These are phyloP conservation scores for Filobasidium floriforme DNA, from an alignment of 768 basidiomycete species.

Conservation along the genomic window DNA sequence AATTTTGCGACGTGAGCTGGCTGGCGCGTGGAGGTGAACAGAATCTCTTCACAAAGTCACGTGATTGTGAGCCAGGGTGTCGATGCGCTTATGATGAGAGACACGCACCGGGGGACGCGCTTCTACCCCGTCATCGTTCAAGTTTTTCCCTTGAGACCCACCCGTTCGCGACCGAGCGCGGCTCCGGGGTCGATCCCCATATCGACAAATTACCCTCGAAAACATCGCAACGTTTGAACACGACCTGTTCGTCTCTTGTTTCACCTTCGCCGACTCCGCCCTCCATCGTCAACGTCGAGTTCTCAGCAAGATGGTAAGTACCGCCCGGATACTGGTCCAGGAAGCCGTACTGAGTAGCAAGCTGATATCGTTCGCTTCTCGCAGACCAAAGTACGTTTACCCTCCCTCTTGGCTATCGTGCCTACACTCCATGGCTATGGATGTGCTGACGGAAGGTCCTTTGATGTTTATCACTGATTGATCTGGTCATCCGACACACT, in stretches of 20 bases:
- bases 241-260: background rate
- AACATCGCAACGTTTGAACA: background rate
- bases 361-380: background rate
- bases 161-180: too few species aligned
- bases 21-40: too few species aligned
- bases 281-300: background rate
- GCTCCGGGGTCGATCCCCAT: too few species aligned
- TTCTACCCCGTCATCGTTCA: background rate
- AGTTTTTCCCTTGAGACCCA: background rate
- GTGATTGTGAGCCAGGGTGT: too few species aligned
- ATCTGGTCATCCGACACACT: constrained; percentile 35
- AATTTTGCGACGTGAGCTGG: too few species aligned
- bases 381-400: constrained; percentile 15
- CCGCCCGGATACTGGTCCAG: background rate
- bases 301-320: constrained; percentile 35
- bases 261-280: background rate
- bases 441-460: constrained; percentile 75
- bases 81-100: too few species aligned
- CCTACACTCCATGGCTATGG: constrained; percentile 2
- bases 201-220: background rate
- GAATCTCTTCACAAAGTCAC: too few species aligned
- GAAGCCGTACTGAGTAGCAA: too few species aligned
- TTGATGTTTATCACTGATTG: constrained; percentile 32
- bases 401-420: background rate
- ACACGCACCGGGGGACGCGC: too few species aligned